These are phyloP conservation scores for Fusarium sp. DNA, from an alignment of 2,329 filamentous ascomycete genomes.

Conservation along the genomic window DNA sequence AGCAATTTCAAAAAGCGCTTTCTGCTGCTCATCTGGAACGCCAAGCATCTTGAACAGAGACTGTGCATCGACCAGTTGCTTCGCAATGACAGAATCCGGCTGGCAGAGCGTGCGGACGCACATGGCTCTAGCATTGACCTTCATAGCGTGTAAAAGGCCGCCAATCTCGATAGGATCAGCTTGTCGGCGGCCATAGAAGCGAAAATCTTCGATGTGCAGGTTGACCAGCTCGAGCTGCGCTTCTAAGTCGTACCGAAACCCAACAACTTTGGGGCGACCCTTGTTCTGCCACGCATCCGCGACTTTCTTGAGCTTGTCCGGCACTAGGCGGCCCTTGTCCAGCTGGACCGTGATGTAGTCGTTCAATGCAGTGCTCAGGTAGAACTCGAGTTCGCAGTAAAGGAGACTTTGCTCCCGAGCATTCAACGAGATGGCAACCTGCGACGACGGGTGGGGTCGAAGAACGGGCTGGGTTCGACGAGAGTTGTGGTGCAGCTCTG, in stretches of 20 bases:
- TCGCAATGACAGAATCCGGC: slow-evolving; percentile 70
- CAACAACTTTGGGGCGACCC: slow-evolving; percentile 68
- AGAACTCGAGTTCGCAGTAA: slow-evolving; percentile 72
- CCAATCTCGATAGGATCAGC: slow-evolving; percentile 60
- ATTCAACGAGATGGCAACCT: slow-evolving; percentile 65
- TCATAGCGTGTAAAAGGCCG: slow-evolving; percentile 67
- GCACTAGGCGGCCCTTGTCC: slow-evolving; percentile 68
- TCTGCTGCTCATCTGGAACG: slow-evolving; percentile 59
- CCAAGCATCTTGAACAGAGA: slow-evolving; percentile 66
- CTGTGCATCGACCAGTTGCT: slow-evolving; percentile 70
- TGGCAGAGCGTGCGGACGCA: slow-evolving; percentile 70
- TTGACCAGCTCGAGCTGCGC: slow-evolving; percentile 70
- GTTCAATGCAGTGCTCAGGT: slow-evolving; percentile 66
- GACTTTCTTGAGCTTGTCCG: slow-evolving; percentile 66
- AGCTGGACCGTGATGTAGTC: slow-evolving; percentile 68
- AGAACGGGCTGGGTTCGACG: slow-evolving; percentile 52
- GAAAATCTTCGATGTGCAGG: slow-evolving; percentile 66
- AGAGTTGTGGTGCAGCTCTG: slow-evolving; percentile 56
- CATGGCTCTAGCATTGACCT: slow-evolving; percentile 66
- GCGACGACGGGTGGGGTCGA: slow-evolving; percentile 50
- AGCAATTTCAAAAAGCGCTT: slow-evolving; percentile 64
- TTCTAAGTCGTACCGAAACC: slow-evolving; percentile 72
- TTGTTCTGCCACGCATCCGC: slow-evolving; percentile 66
- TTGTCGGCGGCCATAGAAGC: slow-evolving; percentile 67
- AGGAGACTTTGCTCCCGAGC: slow-evolving; percentile 71